phyloP scores from a whole-genome alignment of 108 stramenopile species.

The Cyclostephanos invisitatus region DNA sequence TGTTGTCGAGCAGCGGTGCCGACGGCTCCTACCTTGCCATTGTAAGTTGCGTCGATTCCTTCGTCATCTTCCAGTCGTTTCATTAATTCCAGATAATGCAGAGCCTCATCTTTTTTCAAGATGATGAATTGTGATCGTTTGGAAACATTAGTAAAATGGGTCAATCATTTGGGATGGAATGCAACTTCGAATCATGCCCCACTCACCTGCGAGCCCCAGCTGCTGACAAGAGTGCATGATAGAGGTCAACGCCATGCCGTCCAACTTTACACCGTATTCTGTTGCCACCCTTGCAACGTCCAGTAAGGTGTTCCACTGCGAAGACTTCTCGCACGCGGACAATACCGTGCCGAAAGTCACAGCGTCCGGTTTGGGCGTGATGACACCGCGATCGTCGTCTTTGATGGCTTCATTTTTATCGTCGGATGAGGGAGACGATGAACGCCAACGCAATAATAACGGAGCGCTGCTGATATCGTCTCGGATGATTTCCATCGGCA shows the following conservation, averaged over 20 bases:
- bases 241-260: slow-evolving; percentile 68
- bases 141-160: not conserved
- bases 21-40: not conserved
- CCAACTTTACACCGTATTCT: slow-evolving; percentile 51
- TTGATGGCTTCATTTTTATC: not conserved
- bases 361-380: slow-evolving; percentile 66
- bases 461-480: not conserved
- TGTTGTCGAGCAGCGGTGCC: not conserved
- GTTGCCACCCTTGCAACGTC: slow-evolving; percentile 55
- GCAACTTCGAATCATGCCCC: not conserved
- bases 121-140: not conserved
- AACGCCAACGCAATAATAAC: not conserved
- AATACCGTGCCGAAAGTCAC: slow-evolving; percentile 84
- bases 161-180: no score
- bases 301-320: slow-evolving; percentile 66
- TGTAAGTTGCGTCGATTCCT: not conserved
- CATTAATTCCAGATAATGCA: slow-evolving; percentile 68
- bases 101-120: slow-evolving; percentile 47
- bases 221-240: slow-evolving; percentile 81
- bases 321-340: slow-evolving; percentile 68
- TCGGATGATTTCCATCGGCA: slow-evolving; percentile 15
- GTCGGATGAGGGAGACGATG: not conserved
- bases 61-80: slow-evolving; percentile 40
- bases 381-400: slow-evolving; percentile 6
- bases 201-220: slow-evolving; percentile 55